Evolutionary conservation across 2,329 filamentous ascomycete species (phyloP), one percentile per base, ranked within the genome.

Genomic region (Pleomassaria siparia): DNA sequence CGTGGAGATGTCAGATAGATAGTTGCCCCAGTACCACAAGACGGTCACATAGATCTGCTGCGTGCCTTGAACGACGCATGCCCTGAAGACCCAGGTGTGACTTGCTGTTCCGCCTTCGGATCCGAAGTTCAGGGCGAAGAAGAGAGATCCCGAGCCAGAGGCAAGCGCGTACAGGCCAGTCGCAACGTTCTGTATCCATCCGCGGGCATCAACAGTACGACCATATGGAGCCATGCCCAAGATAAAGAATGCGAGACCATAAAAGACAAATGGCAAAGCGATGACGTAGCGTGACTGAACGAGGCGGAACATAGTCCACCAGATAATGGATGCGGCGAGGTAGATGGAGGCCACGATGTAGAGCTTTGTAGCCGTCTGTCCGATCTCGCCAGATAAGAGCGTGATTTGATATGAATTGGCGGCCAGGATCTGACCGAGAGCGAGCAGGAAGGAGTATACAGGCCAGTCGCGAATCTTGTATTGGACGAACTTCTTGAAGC

Each of bases 51-150:
- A 87, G 52, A 84, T 73, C 60, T 87, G 84, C 59, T 86, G 84
- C 6, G 82, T 83, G 33, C 84, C 84, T 63, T 86, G 82, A 43
- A 87, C 84, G 11, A 82, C 66, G 58, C 83, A 84, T 13, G 84
- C 84, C 47, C 84, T 78, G 69, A 82, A 84, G n/a, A 84, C 82
- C 83, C 83, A 86, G 28, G 81, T 76, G 61, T 80, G 83, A 35
- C 85, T 79, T 6, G 83, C 81, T 2, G 80, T 77, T 39, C 82
- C 82, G 50, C 79, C 81, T 71, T 85, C 82, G 55, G 81, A 80
- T 47, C 83, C 83, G 58, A 86, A 86, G 65, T 87, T 87, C 41
- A 86, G 76, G 2, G 83, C 79, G 58, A 87, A 87, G 72, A 82
- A 85, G 47, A 87, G 74, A 1, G 80, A 81, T 11, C 84, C 84